Evolutionary conservation across 768 basidiomycete species (phyloP).

Genomic region (Leucosporidium yakuticum): DNA sequence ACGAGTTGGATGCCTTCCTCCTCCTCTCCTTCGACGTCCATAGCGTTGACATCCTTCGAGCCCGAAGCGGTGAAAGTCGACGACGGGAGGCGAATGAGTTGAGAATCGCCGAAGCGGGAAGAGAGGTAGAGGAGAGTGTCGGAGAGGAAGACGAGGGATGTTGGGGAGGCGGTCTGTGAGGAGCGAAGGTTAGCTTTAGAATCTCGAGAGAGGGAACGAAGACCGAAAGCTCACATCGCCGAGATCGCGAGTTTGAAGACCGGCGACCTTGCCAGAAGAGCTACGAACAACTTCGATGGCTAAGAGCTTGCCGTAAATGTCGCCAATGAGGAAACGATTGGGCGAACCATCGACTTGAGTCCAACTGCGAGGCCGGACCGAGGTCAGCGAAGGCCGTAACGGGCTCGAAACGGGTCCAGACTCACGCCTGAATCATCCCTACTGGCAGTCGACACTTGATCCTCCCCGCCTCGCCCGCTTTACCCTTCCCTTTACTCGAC

Average conservation of each 20-base stretch:
- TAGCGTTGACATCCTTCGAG: slow-evolving; percentile 2
- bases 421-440: slow-evolving; percentile 28
- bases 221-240: slow-evolving; percentile 58
- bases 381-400: background rate
- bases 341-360: background rate
- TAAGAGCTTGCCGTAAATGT: slow-evolving; percentile 33
- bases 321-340: slow-evolving; percentile 28
- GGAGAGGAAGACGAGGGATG: slow-evolving; percentile 63
- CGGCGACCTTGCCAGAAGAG: background rate
- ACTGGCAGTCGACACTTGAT: slow-evolving; percentile 32
- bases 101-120: slow-evolving; percentile 75
- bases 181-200: slow-evolving; percentile 15
- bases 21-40: slow-evolving; percentile 14
- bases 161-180: slow-evolving; percentile 62
- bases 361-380: background rate
- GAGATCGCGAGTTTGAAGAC: slow-evolving; percentile 54
- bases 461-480: background rate
- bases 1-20: slow-evolving; percentile 54
- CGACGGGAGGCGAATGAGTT: slow-evolving; percentile 58
- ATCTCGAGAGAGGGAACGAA: background rate
- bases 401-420: background rate
- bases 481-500: slow-evolving; percentile 16
- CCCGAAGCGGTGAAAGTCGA: background rate
- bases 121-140: slow-evolving; percentile 68
- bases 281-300: background rate